Evolutionary conservation across 176 grass and related monocot species (phyloP).

Genomic region (Alopecurus myosuroides): DNA sequence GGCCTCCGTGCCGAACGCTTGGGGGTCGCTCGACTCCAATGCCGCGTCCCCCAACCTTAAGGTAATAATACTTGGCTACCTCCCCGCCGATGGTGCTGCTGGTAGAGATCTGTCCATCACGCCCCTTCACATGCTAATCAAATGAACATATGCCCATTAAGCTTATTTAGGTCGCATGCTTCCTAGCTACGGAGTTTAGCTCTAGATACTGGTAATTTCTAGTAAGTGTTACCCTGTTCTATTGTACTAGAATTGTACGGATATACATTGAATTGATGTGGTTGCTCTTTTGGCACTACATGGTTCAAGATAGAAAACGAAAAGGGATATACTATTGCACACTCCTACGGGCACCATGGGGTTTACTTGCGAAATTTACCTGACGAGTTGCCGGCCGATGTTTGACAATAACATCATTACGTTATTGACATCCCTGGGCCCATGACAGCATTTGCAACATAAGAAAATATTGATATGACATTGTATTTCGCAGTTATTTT

Average conservation of each 20-base stretch:
- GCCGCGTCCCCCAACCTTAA: conserved; percentile 33
- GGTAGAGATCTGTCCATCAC: conserved; percentile 29
- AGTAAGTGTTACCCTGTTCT: background rate
- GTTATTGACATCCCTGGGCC: background rate
- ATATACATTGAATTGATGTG: background rate
- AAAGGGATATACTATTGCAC: background rate
- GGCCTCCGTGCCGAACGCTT: background rate
- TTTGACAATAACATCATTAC: background rate
- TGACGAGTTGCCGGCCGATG: background rate
- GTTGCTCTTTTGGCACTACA: background rate
- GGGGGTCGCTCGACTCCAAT: conserved; percentile 47
- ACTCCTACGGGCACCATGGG: background rate
- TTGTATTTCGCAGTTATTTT: background rate
- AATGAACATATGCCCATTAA: background rate
- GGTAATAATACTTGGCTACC: conserved; percentile 13
- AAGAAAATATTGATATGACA: background rate
- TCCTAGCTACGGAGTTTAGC: background rate
- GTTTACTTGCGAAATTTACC: background rate
- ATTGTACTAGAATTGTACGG: background rate
- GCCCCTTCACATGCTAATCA: background rate
- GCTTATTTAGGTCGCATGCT: background rate
- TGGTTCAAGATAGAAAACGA: background rate
- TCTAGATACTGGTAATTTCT: background rate
- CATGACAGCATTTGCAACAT: background rate
- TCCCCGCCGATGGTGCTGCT: background rate